Base-by-base conservation (phyloP, 352 stramenopile species). In the Thalassiosira exigua region DNA sequence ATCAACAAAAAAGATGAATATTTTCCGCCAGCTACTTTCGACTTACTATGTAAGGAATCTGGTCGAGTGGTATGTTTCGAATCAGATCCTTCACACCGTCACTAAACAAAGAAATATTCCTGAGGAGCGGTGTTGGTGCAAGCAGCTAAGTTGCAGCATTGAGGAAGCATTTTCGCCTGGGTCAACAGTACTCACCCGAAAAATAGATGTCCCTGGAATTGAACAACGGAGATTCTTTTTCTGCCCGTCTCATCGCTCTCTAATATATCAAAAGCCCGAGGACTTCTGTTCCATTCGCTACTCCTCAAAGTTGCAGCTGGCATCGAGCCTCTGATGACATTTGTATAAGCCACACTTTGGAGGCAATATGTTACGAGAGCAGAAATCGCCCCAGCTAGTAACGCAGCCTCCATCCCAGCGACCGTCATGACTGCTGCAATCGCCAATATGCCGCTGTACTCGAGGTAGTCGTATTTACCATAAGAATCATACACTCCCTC, bases 311-410 rank as follows among this genome's bases (percentile, higher is more conserved):
- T 97, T n/a, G 95, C 89, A 3, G 94, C 96, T 61, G 91, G 94
- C 93, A 98, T 97, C 39, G 90, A 94, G n/a, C 94, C 94, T 52
- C 94, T 52, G 46, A 98, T 95, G 1, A 94, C 94, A 5, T 94
- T 92, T 26, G 93, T 93, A 19, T 96, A 96, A 29, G 91, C 91
- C 11, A 95, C 93, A 75, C 70, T 87, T 62, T 97, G 93, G 71
- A 97, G 89, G 19, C 95, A 93, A 84, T 97, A 98, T 0, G 94
- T 97, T 52, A 95, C 91, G 29, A 96, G 93, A 4, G 95, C 94
- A 9, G 96, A 81, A 62, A 98, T 72, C 4, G 93, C 89, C 17
- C 95, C 96, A 51, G 96, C 93, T 1, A 95, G 89, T 36, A 98
- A 89, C 12, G 87, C 90, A 33, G 81, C 81, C 27, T 81, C 96